These are phyloP conservation scores for Aureobasidium musti DNA, from an alignment of 2,329 filamentous ascomycete genomes.

Conservation along the genomic window DNA sequence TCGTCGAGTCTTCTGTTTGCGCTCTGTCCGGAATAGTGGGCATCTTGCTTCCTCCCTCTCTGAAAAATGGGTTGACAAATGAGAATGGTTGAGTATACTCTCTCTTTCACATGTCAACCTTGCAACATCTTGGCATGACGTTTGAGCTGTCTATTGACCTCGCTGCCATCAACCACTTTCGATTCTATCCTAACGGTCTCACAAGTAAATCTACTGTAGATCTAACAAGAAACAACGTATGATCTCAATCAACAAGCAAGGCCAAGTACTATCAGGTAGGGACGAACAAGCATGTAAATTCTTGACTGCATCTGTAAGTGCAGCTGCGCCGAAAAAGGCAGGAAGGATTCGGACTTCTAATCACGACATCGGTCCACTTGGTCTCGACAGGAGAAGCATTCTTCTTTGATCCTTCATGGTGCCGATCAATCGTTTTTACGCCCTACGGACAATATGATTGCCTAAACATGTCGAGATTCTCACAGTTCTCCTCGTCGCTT, in stretches of 20 bases:
- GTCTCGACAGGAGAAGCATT: neutral
- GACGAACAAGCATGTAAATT: neutral
- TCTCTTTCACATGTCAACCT: conserved; percentile 22
- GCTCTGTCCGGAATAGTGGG: conserved; percentile 39
- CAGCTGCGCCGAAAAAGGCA: neutral
- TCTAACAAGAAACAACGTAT: too few relatives aligned
- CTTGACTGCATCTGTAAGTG: neutral
- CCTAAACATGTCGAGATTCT: neutral
- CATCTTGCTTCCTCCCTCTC: conserved; percentile 32
- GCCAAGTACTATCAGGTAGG: too few relatives aligned
- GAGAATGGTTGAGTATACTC: neutral
- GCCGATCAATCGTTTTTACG: neutral
- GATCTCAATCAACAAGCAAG: too few relatives aligned
- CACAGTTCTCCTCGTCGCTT: neutral
- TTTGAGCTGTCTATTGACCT: neutral
- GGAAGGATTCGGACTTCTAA: conserved; percentile 7
- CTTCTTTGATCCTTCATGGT: neutral
- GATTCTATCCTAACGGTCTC: neutral
- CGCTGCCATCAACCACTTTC: neutral
- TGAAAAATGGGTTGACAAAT: neutral
- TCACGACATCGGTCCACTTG: conserved; percentile 12
- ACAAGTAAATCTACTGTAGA: too few relatives aligned
- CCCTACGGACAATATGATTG: conserved; percentile 5
- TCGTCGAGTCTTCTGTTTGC: conserved; percentile 45
- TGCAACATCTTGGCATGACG: conserved; percentile 23